Percentiles rank a stretch among this genome's conserved stretches.
These are phyloP conservation scores for Boeremia lycopersici DNA, from an alignment of 2,329 filamentous ascomycete genomes.

Conservation along the genomic window DNA sequence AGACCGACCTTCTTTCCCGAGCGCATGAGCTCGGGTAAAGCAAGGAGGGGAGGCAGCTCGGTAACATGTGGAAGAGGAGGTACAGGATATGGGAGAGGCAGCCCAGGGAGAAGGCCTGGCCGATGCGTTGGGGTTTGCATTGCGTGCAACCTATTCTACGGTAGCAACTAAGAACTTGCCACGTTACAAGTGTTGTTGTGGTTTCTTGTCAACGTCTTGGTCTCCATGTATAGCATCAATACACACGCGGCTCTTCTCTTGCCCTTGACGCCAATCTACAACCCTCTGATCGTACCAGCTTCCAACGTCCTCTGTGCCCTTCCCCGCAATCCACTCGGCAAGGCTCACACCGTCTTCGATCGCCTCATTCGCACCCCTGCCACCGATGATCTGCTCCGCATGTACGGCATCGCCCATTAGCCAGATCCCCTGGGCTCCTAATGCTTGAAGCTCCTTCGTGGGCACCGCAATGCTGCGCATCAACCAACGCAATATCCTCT, in stretches of 20 bases:
- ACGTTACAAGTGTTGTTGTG: background rate
- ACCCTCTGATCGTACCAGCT: slow-evolving; percentile 10
- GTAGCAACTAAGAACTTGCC: background rate
- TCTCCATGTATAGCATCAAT: slow-evolving; percentile 11
- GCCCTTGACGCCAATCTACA: slow-evolving; percentile 5
- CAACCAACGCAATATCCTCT: slow-evolving; percentile 50
- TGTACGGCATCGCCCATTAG: slow-evolving; percentile 50
- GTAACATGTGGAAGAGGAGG: background rate
- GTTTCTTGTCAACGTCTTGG: background rate
- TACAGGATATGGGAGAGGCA: background rate
- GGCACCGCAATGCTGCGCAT: slow-evolving; percentile 45
- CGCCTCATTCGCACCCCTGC: slow-evolving; percentile 49
- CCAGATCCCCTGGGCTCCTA: slow-evolving; percentile 11
- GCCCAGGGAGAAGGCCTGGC: no score
- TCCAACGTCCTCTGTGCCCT: background rate
- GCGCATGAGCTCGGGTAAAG: background rate
- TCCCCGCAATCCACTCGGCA: slow-evolving; percentile 25
- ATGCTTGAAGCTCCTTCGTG: slow-evolving; percentile 24
- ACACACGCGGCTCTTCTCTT: slow-evolving; percentile 1
- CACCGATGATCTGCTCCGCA: slow-evolving; percentile 50
- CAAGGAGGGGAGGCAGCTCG: background rate
- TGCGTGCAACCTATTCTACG: background rate
- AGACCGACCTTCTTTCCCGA: slow-evolving; percentile 28
- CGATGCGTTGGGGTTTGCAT: background rate
- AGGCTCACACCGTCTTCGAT: slow-evolving; percentile 48